Conservation (phyloP, 305 asterid species). For the Fraxinus nigra region DNA sequence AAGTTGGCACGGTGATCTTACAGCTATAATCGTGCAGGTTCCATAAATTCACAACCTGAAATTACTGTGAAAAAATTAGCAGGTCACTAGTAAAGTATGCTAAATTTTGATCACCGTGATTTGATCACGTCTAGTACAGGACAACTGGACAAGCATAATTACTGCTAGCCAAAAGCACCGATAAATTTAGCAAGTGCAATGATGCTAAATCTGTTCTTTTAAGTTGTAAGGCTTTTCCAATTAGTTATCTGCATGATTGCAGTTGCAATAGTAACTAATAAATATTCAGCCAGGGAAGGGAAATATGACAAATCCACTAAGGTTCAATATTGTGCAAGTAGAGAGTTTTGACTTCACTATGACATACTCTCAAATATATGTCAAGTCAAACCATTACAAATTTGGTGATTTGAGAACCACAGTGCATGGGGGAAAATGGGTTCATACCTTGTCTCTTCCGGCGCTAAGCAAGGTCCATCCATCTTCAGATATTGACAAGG, state of each 20-base stretch:
- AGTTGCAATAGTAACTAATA: neutral
- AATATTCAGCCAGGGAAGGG: neutral
- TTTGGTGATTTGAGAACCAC: conserved; percentile 7
- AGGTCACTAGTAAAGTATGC: conserved; percentile 9
- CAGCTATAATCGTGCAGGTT: conserved; percentile 76
- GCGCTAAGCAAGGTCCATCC: conserved; percentile 88
- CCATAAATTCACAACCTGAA: conserved; percentile 92
- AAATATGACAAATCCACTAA: neutral
- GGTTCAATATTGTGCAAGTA: neutral
- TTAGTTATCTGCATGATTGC: neutral
- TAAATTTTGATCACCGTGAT: neutral
- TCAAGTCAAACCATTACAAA: neutral
- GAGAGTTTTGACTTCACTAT: neutral
- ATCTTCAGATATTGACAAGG: conserved; percentile 81
- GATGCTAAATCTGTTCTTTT: neutral
- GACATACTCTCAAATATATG: neutral
- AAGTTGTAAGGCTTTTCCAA: neutral
- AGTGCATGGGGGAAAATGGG: neutral
- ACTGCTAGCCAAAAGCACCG: neutral
- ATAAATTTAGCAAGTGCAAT: neutral
- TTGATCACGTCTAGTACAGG: neutral
- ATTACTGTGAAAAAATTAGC: conserved; percentile 27
- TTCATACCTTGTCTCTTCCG: conserved; percentile 88
- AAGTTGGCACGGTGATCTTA: conserved; percentile 62
- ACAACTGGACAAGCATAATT: neutral